Evolutionary conservation across 129 eudicot species (phyloP).

Genomic region (Flaveria bidentis): DNA sequence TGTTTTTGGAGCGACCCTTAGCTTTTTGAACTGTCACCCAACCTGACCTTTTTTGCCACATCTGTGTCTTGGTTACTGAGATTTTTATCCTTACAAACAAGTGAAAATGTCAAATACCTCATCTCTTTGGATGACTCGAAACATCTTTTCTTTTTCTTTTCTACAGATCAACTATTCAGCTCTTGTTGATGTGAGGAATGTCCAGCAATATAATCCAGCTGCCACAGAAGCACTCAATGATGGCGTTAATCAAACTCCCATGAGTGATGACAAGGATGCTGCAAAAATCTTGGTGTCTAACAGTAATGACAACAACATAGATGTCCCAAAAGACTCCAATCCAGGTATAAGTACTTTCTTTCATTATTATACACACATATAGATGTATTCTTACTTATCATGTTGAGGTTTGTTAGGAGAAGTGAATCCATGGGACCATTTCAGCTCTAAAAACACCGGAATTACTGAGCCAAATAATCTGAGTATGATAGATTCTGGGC

Average conservation of each 20-base stretch:
- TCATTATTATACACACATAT: neutral
- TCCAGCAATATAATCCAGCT: constrained; percentile 43
- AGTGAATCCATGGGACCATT: constrained; percentile 59
- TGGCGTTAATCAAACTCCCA: constrained; percentile 35
- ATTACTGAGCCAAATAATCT: constrained; percentile 32
- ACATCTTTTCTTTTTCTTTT: neutral
- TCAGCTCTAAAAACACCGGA: constrained; percentile 42
- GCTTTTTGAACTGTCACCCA: neutral
- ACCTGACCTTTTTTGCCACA: constrained; percentile 11
- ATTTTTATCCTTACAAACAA: constrained; percentile 6
- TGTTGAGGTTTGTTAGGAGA: constrained; percentile 32
- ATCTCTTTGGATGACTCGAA: neutral
- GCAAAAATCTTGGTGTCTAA: constrained; percentile 26
- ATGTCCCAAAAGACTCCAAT: constrained; percentile 40
- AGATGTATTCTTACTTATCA: neutral
- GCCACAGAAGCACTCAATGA: constrained; percentile 34
- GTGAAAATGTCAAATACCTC: neutral
- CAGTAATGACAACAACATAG: constrained; percentile 35
- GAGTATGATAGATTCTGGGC: constrained; percentile 38
- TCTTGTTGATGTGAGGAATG: constrained; percentile 70
- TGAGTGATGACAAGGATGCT: constrained; percentile 29
- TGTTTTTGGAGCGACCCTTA: neutral
- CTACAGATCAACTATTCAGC: constrained; percentile 78
- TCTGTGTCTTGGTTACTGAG: neutral
- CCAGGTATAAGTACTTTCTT: constrained; percentile 42